phyloP scores from a whole-genome alignment of 495 filamentous ascomycete species.

The Podospora sp. region DNA sequence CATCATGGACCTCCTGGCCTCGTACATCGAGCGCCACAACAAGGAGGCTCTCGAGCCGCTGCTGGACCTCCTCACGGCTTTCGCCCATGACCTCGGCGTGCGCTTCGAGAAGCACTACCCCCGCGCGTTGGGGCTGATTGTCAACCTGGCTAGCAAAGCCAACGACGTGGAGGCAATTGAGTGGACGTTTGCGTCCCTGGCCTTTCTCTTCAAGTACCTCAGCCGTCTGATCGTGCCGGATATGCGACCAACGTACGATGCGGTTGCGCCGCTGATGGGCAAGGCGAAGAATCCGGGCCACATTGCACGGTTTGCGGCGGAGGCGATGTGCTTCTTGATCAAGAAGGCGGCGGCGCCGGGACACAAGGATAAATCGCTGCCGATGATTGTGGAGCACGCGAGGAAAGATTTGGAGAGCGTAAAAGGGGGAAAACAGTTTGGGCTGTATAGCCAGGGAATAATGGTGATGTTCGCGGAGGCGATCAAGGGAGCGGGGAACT shows the following conservation, averaged over 20 bases:
- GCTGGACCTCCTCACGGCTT: conserved; percentile 78
- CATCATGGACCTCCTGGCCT: conserved; percentile 76
- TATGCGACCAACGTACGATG: conserved; percentile 76
- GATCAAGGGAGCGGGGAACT: conserved; percentile 77
- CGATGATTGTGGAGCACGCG: conserved; percentile 67
- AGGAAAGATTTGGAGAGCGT: conserved; percentile 65
- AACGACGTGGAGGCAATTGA: conserved; percentile 78
- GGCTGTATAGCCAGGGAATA: conserved; percentile 77
- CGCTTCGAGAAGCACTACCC: conserved; percentile 87
- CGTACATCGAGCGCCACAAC: conserved; percentile 77
- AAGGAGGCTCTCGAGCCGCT: conserved; percentile 79
- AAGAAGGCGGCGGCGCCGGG: conserved; percentile 80
- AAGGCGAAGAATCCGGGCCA: conserved; percentile 78
- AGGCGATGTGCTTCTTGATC: conserved; percentile 91
- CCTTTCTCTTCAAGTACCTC: conserved; percentile 96
- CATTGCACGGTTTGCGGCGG: conserved; percentile 87
- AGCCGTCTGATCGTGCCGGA: conserved; percentile 83
- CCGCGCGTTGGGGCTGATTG: conserved; percentile 67
- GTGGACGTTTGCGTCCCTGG: conserved; percentile 93
- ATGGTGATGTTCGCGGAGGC: conserved; percentile 90
- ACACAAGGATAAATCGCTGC: conserved; percentile 71
- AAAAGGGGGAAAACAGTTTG: conserved; percentile 51
- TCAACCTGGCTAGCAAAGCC: conserved; percentile 49
- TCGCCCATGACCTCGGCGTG: conserved; percentile 88
- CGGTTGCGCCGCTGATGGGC: conserved; percentile 84